These are phyloP conservation scores for Fusarium pseudograminearum DNA, from an alignment of 2,329 filamentous ascomycete genomes.

Conservation along the genomic window DNA sequence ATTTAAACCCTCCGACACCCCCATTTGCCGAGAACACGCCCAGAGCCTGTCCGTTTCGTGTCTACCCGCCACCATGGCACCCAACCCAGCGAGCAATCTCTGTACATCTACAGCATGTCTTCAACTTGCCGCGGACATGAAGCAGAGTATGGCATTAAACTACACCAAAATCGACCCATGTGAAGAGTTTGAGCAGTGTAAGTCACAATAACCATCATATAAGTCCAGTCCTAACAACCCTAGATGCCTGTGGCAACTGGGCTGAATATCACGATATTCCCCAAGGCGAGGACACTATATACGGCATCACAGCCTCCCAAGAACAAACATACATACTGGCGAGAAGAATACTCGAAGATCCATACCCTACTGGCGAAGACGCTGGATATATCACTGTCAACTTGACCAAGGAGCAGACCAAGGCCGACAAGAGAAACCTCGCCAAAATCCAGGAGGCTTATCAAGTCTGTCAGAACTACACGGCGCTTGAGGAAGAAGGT, in stretches of 20 bases:
- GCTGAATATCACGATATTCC: constrained; percentile 73
- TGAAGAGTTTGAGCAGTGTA: constrained; percentile 73
- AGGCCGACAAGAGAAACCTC: constrained; percentile 71
- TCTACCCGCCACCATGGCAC: background rate
- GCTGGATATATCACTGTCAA: constrained; percentile 32
- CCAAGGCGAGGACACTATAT: constrained; percentile 62
- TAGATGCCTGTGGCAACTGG: constrained; percentile 73
- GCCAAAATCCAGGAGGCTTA: constrained; percentile 74
- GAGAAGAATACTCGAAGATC: constrained; percentile 52
- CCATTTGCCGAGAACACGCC: background rate
- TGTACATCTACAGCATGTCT: constrained; percentile 7
- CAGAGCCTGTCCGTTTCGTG: background rate
- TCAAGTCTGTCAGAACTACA: constrained; percentile 73
- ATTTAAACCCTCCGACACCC: background rate
- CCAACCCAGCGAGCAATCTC: background rate
- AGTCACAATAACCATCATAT: background rate
- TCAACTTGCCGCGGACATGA: constrained; percentile 12
- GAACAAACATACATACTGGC: constrained; percentile 38
- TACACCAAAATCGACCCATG: constrained; percentile 75
- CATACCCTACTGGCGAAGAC: constrained; percentile 68
- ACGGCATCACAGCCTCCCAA: background rate
- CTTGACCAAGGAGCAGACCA: constrained; percentile 52
- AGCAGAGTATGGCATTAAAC: constrained; percentile 49
- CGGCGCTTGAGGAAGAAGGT: constrained; percentile 66
- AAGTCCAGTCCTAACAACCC: background rate